Base-by-base conservation (phyloP, 2,329 filamentous ascomycete species). In the Nothomitra cinnamomea region DNA sequence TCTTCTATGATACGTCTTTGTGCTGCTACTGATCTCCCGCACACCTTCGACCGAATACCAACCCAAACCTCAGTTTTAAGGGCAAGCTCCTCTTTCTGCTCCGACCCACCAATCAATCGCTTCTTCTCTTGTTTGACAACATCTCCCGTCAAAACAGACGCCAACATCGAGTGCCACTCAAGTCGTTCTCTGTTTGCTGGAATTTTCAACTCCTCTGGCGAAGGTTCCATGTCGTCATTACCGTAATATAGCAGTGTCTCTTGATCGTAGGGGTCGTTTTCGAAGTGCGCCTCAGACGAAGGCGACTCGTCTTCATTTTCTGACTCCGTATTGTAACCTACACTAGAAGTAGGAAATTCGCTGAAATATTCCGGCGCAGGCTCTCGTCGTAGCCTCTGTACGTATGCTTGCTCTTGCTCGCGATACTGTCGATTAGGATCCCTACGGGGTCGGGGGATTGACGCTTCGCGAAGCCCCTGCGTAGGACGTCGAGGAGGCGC, bases 51-150 rank as follows among this genome's bases (percentile, higher is more conserved):
- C 54, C 89, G 78, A 32, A 95, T 78, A 6, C 88, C 90, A 47
- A 95, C 72, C 89, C 92, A 98, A 19, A 96, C 75, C 59, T 83
- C 80, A n/a, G 72, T 71, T 61, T 78, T 80, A 60, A 82, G 67
- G 22, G 75, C 75, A 63, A 86, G 85, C 54, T 82, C 78, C 32
- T 79, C 78, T 62, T 85, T 84, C 58, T 88, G 80, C 47, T 87
- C 85, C 50, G 77, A 73, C 58, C 86, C 83, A 47, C 87, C 89
- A 59, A 94, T 92, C 62, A 98, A 69, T 45, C 92, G 81, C 67
- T 95, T 94, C 74, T 98, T 98, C 70, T 98, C 92, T 67, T 98
- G 92, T 62, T 87, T 87, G 55, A 98, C 90, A 7, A 98, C 92
- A 66, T 98, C 92, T 59, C 92, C 92, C 1, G 89, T 95, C 59